A percentile compares a stretch with the other conserved stretches of the same genome.
phyloP scores from a whole-genome alignment of 2,329 filamentous ascomycete genomes.

The Monilinia polystroma region DNA sequence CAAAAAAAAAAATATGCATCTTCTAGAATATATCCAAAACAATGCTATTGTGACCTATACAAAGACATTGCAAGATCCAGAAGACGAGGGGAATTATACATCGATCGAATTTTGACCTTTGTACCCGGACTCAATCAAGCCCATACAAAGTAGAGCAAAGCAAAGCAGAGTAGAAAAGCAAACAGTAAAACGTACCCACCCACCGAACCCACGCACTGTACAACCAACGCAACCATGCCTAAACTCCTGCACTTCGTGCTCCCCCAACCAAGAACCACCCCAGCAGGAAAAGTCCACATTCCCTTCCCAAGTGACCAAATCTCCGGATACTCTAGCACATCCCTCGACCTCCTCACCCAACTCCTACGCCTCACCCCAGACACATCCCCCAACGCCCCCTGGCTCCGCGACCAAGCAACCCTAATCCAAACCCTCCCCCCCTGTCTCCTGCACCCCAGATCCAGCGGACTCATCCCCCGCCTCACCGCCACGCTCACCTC shows the following conservation, averaged over 20 bases:
- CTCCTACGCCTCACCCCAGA: conserved; percentile 23
- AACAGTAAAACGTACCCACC: no score
- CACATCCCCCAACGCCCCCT: conserved; percentile 4
- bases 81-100: neutral
- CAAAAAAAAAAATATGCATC: no score
- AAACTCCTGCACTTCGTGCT: neutral
- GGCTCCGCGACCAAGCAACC: conserved; percentile 26
- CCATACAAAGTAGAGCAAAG: no score
- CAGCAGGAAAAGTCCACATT: neutral
- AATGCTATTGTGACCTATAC: conserved; percentile 1
- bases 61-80: neutral
- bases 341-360: conserved; percentile 21
- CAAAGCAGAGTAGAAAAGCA: no score
- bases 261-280: conserved; percentile 7
- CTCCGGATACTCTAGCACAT: conserved; percentile 3
- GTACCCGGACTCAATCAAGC: no score
- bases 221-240: neutral
- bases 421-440: conserved; percentile 28
- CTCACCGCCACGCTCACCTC: conserved; percentile 21
- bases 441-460: conserved; percentile 23
- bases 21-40: conserved; percentile 7
- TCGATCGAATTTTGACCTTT: no score
- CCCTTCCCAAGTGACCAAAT: conserved; percentile 6
- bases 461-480: conserved; percentile 24
- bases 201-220: no score